phyloP scores from a whole-genome alignment of 179 eudicot genomes.

The Carnegiea gigantea region DNA sequence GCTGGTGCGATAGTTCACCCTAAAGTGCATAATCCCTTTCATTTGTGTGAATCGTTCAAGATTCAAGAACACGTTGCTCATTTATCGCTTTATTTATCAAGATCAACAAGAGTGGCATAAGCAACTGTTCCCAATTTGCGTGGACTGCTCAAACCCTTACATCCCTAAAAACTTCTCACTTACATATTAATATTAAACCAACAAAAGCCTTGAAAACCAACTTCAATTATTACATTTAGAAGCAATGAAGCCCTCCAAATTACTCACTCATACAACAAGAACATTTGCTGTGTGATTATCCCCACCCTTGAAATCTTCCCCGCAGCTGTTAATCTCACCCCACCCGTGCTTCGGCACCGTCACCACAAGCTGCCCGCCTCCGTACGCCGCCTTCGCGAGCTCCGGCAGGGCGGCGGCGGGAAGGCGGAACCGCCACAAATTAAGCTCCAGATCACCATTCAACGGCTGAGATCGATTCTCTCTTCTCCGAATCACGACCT shows the following conservation, averaged over 20 bases:
- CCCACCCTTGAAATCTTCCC: conserved; percentile 26
- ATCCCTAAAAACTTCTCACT: not conserved
- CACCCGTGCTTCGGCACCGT: conserved; percentile 63
- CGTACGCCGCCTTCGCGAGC: conserved; percentile 53
- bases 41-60: too few relatives aligned
- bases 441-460: conserved; percentile 53
- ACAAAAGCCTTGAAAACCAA: not conserved
- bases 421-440: conserved; percentile 74
- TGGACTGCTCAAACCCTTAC: not conserved
- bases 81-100: not conserved
- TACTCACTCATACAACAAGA: conserved; percentile 38
- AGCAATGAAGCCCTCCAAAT: not conserved
- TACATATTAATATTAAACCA: not conserved
- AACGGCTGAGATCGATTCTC: conserved; percentile 9
- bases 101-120: not conserved
- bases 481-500: conserved; percentile 50
- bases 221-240: not conserved
- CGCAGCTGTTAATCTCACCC: conserved; percentile 20
- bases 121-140: not conserved
- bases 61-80: too few relatives aligned
- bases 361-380: conserved; percentile 66
- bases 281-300: conserved; percentile 34
- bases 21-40: too few relatives aligned
- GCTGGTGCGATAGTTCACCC: too few relatives aligned
- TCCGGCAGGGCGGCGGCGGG: conserved; percentile 60